Conservation (phyloP, 2,329 filamentous ascomycete genomes). For the Trichoderma gracile region DNA sequence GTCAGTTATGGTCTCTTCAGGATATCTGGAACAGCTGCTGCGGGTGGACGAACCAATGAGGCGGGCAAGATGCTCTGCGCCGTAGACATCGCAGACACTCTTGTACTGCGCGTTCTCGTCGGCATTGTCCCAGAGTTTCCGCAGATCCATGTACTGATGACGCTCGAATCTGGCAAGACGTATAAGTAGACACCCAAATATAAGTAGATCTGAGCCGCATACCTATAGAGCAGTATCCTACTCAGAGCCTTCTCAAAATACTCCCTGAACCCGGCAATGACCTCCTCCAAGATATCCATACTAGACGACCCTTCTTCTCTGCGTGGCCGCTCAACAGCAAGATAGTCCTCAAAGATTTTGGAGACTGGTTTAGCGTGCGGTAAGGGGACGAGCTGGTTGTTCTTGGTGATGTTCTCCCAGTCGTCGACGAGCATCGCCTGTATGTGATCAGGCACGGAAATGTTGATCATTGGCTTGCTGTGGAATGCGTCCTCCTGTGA, state of each 20-base stretch:
- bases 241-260: conserved; percentile 93
- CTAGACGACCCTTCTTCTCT: conserved; percentile 68
- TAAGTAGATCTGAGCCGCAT: too few relatives aligned
- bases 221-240: conserved; percentile 83
- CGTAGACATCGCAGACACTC: conserved; percentile 78
- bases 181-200: too few relatives aligned
- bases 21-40: too few relatives aligned
- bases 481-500: conserved; percentile 84
- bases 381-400: conserved; percentile 82
- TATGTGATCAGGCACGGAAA: conserved; percentile 83
- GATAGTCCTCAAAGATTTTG: conserved; percentile 79
- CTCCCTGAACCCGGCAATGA: conserved; percentile 79
- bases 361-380: conserved; percentile 75
- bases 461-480: conserved; percentile 78
- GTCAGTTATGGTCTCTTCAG: too few relatives aligned
- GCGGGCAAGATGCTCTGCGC: conserved; percentile 86
- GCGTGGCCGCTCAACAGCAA: conserved; percentile 66
- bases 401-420: conserved; percentile 98
- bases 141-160: conserved; percentile 77
- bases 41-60: conserved; percentile 69
- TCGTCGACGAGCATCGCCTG: conserved; percentile 95
- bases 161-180: conserved; percentile 85
- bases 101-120: conserved; percentile 68
- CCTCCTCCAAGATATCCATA: conserved; percentile 85
- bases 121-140: conserved; percentile 65